phyloP scores from a whole-genome alignment of 2,329 filamentous ascomycete species.

The Xylaria hypoxylon region DNA sequence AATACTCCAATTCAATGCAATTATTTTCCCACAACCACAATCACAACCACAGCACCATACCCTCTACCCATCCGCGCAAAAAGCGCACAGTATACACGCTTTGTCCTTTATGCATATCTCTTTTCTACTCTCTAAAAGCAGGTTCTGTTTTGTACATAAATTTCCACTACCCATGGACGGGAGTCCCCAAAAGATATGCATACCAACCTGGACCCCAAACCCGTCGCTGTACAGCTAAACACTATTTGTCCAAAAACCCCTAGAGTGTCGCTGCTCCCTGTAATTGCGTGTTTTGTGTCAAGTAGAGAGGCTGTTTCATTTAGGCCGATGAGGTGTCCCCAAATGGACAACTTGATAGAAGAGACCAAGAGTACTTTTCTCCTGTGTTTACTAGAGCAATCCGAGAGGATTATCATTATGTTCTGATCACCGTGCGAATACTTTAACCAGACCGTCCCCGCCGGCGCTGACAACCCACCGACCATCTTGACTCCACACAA shows the following conservation, averaged over 20 bases:
- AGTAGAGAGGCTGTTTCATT: neutral
- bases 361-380: too few species aligned
- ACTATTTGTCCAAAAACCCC: neutral
- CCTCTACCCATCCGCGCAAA: neutral
- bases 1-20: too few species aligned
- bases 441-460: conserved; percentile 95
- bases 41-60: neutral
- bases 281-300: neutral
- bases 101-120: neutral
- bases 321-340: neutral
- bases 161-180: too few species aligned
- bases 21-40: too few species aligned
- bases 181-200: too few species aligned
- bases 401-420: neutral
- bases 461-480: conserved; percentile 94
- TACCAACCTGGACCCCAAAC: too few species aligned
- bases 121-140: conserved; percentile 2
- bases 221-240: neutral
- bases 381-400: conserved; percentile 9
- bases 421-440: conserved; percentile 71
- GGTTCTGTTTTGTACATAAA: conserved; percentile 4
- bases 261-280: neutral
- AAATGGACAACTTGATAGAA: neutral
- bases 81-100: neutral
- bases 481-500: conserved; percentile 96